phyloP scores from a whole-genome alignment of 768 basidiomycete species.

The Russula sp. region DNA sequence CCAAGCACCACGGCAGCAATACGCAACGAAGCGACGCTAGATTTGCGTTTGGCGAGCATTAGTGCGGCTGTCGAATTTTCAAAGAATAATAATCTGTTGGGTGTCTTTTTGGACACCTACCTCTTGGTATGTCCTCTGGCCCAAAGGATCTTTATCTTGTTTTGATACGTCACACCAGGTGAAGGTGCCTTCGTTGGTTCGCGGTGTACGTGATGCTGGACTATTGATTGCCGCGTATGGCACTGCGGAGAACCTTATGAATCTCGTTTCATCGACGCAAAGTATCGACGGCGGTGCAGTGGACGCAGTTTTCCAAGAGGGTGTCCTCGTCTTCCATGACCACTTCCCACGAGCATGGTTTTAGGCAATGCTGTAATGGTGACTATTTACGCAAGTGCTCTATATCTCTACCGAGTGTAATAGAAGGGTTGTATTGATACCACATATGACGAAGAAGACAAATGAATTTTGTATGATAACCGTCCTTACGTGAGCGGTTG shows the following conservation, averaged over 20 bases:
- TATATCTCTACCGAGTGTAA: slow-evolving; percentile 17
- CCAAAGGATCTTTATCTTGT: slow-evolving; percentile 3
- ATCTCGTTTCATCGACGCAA: slow-evolving; percentile 30
- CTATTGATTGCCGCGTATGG: slow-evolving; percentile 83
- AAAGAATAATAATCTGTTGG: slow-evolving; percentile 85
- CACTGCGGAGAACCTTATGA: slow-evolving; percentile 36
- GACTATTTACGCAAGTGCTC: slow-evolving; percentile 13
- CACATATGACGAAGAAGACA: background rate
- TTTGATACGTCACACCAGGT: slow-evolving; percentile 39
- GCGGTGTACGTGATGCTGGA: slow-evolving; percentile 82
- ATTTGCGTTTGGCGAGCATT: slow-evolving; percentile 56
- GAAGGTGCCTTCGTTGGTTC: slow-evolving; percentile 83
- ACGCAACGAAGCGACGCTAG: slow-evolving; percentile 36
- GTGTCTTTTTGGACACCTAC: slow-evolving; percentile 81
- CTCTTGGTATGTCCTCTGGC: slow-evolving; percentile 56
- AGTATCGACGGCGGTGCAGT: slow-evolving; percentile 42
- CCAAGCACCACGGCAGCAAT: slow-evolving; percentile 34
- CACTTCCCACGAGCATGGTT: slow-evolving; percentile 55
- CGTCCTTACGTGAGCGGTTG: slow-evolving; percentile 11
- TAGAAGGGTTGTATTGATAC: slow-evolving; percentile 20
- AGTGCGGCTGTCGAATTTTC: slow-evolving; percentile 91
- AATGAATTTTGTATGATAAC: slow-evolving; percentile 1
- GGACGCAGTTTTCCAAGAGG: slow-evolving; percentile 62
- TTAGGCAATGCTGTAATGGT: slow-evolving; percentile 15
- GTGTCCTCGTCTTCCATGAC: slow-evolving; percentile 62